Evolutionary conservation across 805 yeast genomes (phyloP).

Genomic region (Kazachstania viticola): DNA sequence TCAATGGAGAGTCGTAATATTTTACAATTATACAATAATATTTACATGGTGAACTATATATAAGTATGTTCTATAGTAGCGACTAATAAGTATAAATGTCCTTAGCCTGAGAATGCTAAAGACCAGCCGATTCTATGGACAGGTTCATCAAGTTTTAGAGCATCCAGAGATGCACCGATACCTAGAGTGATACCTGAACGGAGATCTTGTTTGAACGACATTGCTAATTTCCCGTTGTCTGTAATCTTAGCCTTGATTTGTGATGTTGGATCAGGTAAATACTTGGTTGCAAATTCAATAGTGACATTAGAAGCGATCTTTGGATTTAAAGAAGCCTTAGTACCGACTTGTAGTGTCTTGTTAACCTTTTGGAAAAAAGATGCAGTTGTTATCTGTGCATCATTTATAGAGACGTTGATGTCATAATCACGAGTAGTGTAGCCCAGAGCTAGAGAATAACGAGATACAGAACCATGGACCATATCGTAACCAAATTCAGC

Average conservation of each 20-base stretch:
- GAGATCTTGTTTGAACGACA: slow-evolving; percentile 87
- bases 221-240: slow-evolving; percentile 88
- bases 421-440: slow-evolving; percentile 83
- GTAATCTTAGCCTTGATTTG: slow-evolving; percentile 95
- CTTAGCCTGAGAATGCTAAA: slow-evolving; percentile 85
- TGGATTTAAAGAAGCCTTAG: slow-evolving; percentile 93
- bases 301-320: slow-evolving; percentile 62
- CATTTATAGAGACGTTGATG: slow-evolving; percentile 58
- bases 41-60: no score
- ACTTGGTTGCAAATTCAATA: slow-evolving; percentile 93
- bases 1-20: no score
- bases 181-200: slow-evolving; percentile 96
- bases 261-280: slow-evolving; percentile 75
- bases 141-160: slow-evolving; percentile 88
- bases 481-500: slow-evolving; percentile 96
- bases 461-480: slow-evolving; percentile 81
- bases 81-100: no score
- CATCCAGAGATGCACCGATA: slow-evolving; percentile 93
- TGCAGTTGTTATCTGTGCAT: slow-evolving; percentile 82
- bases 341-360: slow-evolving; percentile 90
- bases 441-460: slow-evolving; percentile 88
- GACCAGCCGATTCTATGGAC: slow-evolving; percentile 97
- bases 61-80: no score
- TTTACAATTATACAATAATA: no score
- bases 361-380: slow-evolving; percentile 95